A percentile compares a stretch with the other conserved stretches of the same genome.
phyloP scores from a whole-genome alignment of 2,329 filamentous ascomycete genomes.

The Phyllosticta paracitricarpa region DNA sequence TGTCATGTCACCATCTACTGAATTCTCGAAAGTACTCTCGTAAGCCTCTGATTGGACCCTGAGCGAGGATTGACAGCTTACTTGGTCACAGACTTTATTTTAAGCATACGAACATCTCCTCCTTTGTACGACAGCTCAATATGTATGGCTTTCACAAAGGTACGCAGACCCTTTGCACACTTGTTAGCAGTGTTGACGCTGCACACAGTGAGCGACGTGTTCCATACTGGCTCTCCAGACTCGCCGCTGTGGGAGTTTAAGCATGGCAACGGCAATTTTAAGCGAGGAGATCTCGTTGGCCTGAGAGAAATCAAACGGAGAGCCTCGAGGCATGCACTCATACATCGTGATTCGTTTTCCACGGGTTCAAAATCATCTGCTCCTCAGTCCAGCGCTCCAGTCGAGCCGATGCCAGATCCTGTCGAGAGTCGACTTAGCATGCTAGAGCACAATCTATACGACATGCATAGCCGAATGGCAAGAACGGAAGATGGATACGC shows the following conservation, averaged over 20 bases:
- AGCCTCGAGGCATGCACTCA: constrained; percentile 83
- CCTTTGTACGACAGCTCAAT: constrained; percentile 93
- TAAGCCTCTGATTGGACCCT: constrained; percentile 43
- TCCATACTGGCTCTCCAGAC: constrained; percentile 88
- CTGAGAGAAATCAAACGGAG: constrained; percentile 91
- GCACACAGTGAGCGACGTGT: constrained; percentile 82
- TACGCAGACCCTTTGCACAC: constrained; percentile 29
- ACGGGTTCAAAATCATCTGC: constrained; percentile 57
- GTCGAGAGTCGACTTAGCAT: constrained; percentile 63
- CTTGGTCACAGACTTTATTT: constrained; percentile 71
- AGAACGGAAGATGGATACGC: constrained; percentile 77
- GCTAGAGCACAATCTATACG: constrained; percentile 75
- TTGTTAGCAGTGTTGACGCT: constrained; percentile 1
- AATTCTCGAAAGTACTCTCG: constrained; percentile 97
- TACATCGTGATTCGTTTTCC: constrained; percentile 82
- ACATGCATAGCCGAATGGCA: constrained; percentile 64
- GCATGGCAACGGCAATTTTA: constrained; percentile 94
- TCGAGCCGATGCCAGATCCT: constrained; percentile 71
- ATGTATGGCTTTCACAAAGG: constrained; percentile 99
- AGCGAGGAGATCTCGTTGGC: constrained; percentile 82
- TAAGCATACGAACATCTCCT: constrained; percentile 98
- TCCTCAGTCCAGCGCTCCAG: constrained; percentile 75
- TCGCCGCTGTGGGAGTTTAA: constrained; percentile 98
- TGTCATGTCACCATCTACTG: constrained; percentile 93
- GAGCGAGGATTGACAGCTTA: neutral